Evolutionary conservation across 805 yeast species (phyloP).

Genomic region (Lipomyces kockii): DNA sequence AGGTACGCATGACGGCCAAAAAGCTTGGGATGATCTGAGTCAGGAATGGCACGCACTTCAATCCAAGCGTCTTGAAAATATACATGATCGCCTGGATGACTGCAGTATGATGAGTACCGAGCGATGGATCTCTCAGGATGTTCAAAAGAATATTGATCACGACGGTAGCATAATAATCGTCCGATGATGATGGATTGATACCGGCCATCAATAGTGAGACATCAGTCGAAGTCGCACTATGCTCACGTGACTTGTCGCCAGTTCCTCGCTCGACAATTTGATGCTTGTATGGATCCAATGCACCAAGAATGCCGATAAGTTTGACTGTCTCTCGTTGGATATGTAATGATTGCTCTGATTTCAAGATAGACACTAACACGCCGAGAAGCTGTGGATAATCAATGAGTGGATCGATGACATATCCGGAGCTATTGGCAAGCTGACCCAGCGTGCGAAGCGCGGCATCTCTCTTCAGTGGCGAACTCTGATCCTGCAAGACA

Average conservation of each 20-base stretch:
- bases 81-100: constrained; percentile 94
- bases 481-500: constrained; percentile 89
- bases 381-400: constrained; percentile 91
- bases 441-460: constrained; percentile 89
- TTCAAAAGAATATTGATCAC: constrained; percentile 85
- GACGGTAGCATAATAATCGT: constrained; percentile 94
- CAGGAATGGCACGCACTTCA: constrained; percentile 86
- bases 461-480: constrained; percentile 85
- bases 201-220: constrained; percentile 90
- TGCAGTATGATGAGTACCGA: constrained; percentile 83
- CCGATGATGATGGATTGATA: constrained; percentile 79
- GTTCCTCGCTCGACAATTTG: constrained; percentile 83
- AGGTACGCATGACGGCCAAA: constrained; percentile 77
- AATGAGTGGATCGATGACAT: constrained; percentile 88
- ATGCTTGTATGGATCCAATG: constrained; percentile 94
- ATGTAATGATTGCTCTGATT: constrained; percentile 73
- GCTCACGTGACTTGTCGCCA: constrained; percentile 56
- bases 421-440: constrained; percentile 86
- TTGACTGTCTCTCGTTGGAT: constrained; percentile 88
- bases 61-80: constrained; percentile 85
- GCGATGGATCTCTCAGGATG: constrained; percentile 80
- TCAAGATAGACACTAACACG: constrained; percentile 76
- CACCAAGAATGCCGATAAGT: constrained; percentile 90
- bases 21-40: constrained; percentile 89
- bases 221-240: constrained; percentile 88